Base-by-base conservation (phyloP, 345 rosid genomes). In the Ailanthus altissimus region DNA sequence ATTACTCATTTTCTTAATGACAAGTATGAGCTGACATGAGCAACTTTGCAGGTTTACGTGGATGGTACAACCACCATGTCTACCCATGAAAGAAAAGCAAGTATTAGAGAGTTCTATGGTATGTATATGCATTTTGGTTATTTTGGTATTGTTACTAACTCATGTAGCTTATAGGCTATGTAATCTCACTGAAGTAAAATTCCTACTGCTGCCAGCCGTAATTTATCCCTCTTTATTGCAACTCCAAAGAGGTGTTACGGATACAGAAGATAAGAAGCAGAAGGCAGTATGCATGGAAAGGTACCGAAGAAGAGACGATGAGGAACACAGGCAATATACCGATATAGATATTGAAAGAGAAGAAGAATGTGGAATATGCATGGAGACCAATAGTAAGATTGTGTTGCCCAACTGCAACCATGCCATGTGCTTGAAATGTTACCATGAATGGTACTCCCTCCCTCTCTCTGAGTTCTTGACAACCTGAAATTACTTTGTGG, bases 311-410 rank as follows among this genome's bases (percentile, higher is more conserved):
- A 86, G 89, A 74, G 88, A 86, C 59, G 91, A 86, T 1, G 85
- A 83, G 32, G 87, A 80, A 67, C 61, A 42, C 40, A 75, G 76
- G 58, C 80, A 36, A 13, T 75, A 38, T 50, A 73, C 83, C 2
- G 88, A 84, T 50, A 36, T 79, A 10, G 94, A 89, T 40, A 65
- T 51, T 59, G 94, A 87, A 79, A 89, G 92, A 73, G 92, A 90
- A 75, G 92, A 87, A 45, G 94, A 89, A 75, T 90, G 94, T 74
- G 94, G 92, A 64, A 90, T 90, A 74, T 90, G 94, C 78, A 84
- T 90, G 92, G 94, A 90, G 85, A 77, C 66, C 78, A 85, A 84
- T 64, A 82, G 85, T 71, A 90, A 88, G 84, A 86, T 90, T 56
- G 89, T 88, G 61, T 69, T 90, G 57, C 94, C 94, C 9, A 80